Percentiles rank a stretch among this genome's conserved stretches.
Evolutionary conservation across 1,139 yeast genomes (phyloP).

Genomic region (Blastobotrys indianensis): DNA sequence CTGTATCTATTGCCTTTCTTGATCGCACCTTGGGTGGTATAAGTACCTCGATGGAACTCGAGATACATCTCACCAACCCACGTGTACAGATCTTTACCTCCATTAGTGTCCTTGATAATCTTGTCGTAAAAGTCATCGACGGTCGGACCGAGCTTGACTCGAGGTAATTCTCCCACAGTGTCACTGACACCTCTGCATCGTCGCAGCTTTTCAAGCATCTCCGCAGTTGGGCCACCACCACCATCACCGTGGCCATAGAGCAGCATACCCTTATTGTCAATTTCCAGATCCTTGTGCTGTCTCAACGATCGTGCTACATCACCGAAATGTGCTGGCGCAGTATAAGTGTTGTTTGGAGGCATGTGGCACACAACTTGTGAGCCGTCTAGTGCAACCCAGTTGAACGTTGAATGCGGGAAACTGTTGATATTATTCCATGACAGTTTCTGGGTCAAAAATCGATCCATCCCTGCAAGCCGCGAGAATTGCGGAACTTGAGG

Average conservation of each 20-base stretch:
- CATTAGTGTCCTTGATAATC: slow-evolving; percentile 53
- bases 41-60: slow-evolving; percentile 95
- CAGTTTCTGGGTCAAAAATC: slow-evolving; percentile 85
- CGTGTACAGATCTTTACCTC: slow-evolving; percentile 65
- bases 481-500: slow-evolving; percentile 94
- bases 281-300: slow-evolving; percentile 78
- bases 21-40: slow-evolving; percentile 85
- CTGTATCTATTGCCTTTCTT: slow-evolving; percentile 73
- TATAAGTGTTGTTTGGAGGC: slow-evolving; percentile 97
- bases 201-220: slow-evolving; percentile 86
- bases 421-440: slow-evolving; percentile 93
- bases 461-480: slow-evolving; percentile 72
- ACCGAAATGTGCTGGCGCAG: slow-evolving; percentile 88
- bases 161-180: slow-evolving; percentile 70
- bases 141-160: slow-evolving; percentile 68
- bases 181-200: slow-evolving; percentile 85
- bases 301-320: slow-evolving; percentile 75
- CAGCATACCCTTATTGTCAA: slow-evolving; percentile 67
- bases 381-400: slow-evolving; percentile 93
- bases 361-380: slow-evolving; percentile 90
- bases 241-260: slow-evolving; percentile 95
- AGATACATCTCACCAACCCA: slow-evolving; percentile 94
- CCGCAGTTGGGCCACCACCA: slow-evolving; percentile 96
- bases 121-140: slow-evolving; percentile 75
- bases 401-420: slow-evolving; percentile 85